Evolutionary conservation across 2,329 filamentous ascomycete genomes (phyloP), one percentile per base, ranked within the genome.

Genomic region (Berkeleyomyces rouxiae): DNA sequence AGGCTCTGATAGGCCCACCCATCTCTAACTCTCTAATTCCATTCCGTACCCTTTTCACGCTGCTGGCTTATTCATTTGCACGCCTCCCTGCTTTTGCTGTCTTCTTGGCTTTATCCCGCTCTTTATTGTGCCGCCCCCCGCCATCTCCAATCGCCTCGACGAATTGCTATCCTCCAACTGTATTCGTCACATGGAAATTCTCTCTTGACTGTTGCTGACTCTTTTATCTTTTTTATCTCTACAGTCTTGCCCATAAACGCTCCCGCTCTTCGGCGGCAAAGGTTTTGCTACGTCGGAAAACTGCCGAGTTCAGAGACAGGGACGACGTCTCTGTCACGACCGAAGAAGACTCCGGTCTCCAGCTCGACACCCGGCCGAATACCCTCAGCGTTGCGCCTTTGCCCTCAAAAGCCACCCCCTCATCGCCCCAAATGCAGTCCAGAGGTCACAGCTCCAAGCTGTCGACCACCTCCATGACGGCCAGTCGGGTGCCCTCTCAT

Each of bases 391-490:
- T 64, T 43, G 37, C 58, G 40, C 61, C 57, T n/a, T 60, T 59
- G 6, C 43, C 64, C 36, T 49, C 43, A 58, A 58, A 46, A 16
- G 7, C 42, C 16, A 63, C 33, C 23, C 47, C 58, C 31, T 51
- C 58, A 43, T 61, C 43, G 33, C 51, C 61, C 49, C 40, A 53
- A 31, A 65, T 65, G 64, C 61, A 63, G 42, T 58, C 70, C 60
- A 76, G 75, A 66, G 72, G 75, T 66, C 77, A 79, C 66, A 73
- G 69, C 66, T 74, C 77, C 49, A 77, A 74, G 66, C 75, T 79
- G 64, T 81, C 80, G 16, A 72, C 72, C 23, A 68, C 74, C 31
- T 74, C 73, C 39, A 70, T 71, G 31, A 69, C 72, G 58, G 67
- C 79, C 58, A 74, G 73, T 66, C 75, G 77, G 36, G 71, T 72